A percentile compares a stretch with the other conserved stretches of the same genome.
Conservation (phyloP, 1,284 basidiomycete species). For the Leccinum proliferum region DNA sequence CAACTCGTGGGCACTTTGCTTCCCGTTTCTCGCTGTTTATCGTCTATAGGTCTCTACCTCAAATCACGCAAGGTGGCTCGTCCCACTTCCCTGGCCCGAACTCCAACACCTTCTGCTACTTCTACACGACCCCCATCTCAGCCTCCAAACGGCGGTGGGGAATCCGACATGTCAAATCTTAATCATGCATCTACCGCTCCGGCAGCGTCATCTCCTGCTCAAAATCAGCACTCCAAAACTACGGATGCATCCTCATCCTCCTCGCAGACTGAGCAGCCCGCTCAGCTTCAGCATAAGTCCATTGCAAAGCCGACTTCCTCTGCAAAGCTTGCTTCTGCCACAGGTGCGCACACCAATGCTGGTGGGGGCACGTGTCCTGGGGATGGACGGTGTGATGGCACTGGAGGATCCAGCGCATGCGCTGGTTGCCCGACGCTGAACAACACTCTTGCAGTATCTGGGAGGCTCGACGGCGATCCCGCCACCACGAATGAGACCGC, state of each 20-base stretch:
- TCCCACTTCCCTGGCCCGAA: conserved; percentile 41
- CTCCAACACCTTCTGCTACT: conserved; percentile 31
- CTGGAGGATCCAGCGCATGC: conserved; percentile 86
- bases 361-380: conserved; percentile 84
- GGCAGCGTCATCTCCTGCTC: conserved; percentile 21
- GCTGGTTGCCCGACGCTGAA: conserved; percentile 94
- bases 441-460: conserved; percentile 55
- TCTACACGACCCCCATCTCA: conserved; percentile 31
- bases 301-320: conserved; percentile 21
- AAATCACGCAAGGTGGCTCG: conserved; percentile 61
- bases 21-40: conserved; percentile 29
- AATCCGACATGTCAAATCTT: conserved; percentile 31
- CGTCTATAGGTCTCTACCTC: conserved; percentile 56
- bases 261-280: conserved; percentile 20
- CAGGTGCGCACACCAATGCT: conserved; percentile 29
- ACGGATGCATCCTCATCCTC: conserved; percentile 25
- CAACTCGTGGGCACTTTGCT: conserved; percentile 34
- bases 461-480: conserved; percentile 33
- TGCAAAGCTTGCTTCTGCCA: conserved; percentile 21
- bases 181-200: conserved; percentile 27
- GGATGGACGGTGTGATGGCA: conserved; percentile 93
- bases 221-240: conserved; percentile 31
- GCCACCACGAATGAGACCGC: conserved; percentile 18
- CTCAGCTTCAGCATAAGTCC: conserved; percentile 25
- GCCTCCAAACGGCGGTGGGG: conserved; percentile 24